Evolutionary conservation across 2,329 filamentous ascomycete species (phyloP).

Genomic region (Sporothrix brasiliensis): DNA sequence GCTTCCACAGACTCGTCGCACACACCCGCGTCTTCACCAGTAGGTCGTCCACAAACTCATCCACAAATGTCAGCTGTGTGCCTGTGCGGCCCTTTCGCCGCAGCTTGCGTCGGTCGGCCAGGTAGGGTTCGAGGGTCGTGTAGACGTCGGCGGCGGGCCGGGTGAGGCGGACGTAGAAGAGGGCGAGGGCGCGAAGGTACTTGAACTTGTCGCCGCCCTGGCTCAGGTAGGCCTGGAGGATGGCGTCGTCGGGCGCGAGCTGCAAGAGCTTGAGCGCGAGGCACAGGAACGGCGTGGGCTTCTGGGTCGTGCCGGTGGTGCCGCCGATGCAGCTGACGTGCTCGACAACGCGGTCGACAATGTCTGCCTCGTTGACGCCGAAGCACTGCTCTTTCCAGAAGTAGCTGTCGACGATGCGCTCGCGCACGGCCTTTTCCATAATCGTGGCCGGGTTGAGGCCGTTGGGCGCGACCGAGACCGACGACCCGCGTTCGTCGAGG

Average conservation of each 20-base stretch:
- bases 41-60: conserved; percentile 92
- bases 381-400: conserved; percentile 99
- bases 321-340: conserved; percentile 82
- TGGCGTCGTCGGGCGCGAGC: conserved; percentile 75
- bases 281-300: conserved; percentile 90
- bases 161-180: conserved; percentile 91
- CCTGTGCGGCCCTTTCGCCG: conserved; percentile 73
- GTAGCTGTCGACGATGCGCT: conserved; percentile 92
- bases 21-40: conserved; percentile 87
- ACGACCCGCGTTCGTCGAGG: conserved; percentile 88
- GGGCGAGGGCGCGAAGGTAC: conserved; percentile 85
- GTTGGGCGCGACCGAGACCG: conserved; percentile 73
- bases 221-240: conserved; percentile 77
- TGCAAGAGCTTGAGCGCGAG: conserved; percentile 93
- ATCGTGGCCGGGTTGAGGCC: conserved; percentile 94
- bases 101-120: conserved; percentile 83
- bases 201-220: conserved; percentile 77
- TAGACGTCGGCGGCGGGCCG: conserved; percentile 82
- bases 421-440: conserved; percentile 91
- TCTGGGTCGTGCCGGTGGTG: conserved; percentile 80
- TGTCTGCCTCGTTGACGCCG: conserved; percentile 78
- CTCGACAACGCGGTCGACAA: conserved; percentile 88
- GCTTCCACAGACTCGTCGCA: conserved; percentile 88
- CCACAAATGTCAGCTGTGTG: conserved; percentile 76
- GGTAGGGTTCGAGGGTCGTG: conserved; percentile 74